Conservation (phyloP, 495 filamentous ascomycete species). For the Xylaria castorea region DNA sequence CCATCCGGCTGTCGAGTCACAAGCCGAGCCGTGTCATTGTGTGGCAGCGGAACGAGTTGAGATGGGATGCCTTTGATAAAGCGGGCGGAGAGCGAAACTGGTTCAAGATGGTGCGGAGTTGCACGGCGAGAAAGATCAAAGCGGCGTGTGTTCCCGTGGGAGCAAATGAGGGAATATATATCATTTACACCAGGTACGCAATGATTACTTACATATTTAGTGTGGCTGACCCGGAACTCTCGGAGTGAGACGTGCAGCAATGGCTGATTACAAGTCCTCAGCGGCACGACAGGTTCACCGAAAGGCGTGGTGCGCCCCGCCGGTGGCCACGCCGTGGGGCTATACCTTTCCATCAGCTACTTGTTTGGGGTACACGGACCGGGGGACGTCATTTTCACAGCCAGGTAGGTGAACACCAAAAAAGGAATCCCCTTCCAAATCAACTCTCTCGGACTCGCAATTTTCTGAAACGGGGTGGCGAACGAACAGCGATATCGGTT, state of each 20-base stretch:
- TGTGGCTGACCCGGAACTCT: slow-evolving; percentile 9
- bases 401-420: slow-evolving; percentile 44
- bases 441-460: slow-evolving; percentile 14
- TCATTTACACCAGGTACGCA: slow-evolving; percentile 74
- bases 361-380: slow-evolving; percentile 81
- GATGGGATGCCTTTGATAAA: slow-evolving; percentile 72
- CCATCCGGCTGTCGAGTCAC: slow-evolving; percentile 62
- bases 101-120: slow-evolving; percentile 76
- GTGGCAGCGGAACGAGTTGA: slow-evolving; percentile 77
- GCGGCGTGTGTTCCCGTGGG: slow-evolving; percentile 76
- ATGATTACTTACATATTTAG: too few species aligned
- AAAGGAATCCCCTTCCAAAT: background rate
- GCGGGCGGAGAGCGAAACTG: slow-evolving; percentile 74
- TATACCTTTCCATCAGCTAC: slow-evolving; percentile 78
- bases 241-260: slow-evolving; percentile 24
- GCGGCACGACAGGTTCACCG: slow-evolving; percentile 82
- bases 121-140: slow-evolving; percentile 65
- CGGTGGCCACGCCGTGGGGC: slow-evolving; percentile 86
- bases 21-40: slow-evolving; percentile 73
- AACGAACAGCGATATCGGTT: slow-evolving; percentile 78
- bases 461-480: slow-evolving; percentile 25
- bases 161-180: slow-evolving; percentile 80
- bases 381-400: slow-evolving; percentile 83
- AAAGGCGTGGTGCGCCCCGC: slow-evolving; percentile 88
- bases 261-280: slow-evolving; percentile 28